These are phyloP conservation scores for Aspergillus aculeatus DNA, from an alignment of 2,329 filamentous ascomycete species.

Conservation along the genomic window DNA sequence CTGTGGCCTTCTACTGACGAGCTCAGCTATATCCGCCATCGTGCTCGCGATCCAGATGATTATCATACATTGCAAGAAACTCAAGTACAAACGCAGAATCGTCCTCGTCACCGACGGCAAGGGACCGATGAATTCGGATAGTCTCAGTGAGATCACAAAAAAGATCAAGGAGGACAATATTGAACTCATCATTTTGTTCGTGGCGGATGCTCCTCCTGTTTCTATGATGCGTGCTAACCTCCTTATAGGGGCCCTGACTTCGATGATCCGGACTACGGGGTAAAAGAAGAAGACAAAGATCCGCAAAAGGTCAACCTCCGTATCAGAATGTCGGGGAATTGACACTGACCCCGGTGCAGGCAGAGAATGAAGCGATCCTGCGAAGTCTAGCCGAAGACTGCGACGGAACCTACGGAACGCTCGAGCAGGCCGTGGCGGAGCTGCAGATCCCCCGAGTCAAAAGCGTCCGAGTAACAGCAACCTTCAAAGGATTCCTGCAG, in stretches of 20 bases:
- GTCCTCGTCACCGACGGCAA: constrained; percentile 81
- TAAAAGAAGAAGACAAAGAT: constrained; percentile 87
- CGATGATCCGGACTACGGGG: constrained; percentile 83
- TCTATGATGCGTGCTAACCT: constrained; percentile 24
- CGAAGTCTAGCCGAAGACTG: constrained; percentile 66
- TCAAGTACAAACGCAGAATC: constrained; percentile 79
- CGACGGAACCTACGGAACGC: constrained; percentile 74
- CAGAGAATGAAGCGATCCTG: constrained; percentile 70
- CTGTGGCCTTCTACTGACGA: not conserved
- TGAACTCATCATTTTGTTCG: constrained; percentile 74
- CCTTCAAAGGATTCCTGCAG: constrained; percentile 75
- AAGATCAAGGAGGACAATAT: constrained; percentile 77
- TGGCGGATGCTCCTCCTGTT: constrained; percentile 17
- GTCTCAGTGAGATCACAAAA: constrained; percentile 65
- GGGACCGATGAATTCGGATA: constrained; percentile 69
- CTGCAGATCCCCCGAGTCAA: constrained; percentile 77
- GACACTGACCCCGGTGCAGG: constrained; percentile 40
- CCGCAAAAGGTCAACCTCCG: constrained; percentile 57
- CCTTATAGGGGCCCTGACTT: constrained; percentile 77
- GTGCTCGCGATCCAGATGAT: constrained; percentile 89
- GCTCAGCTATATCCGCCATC: constrained; percentile 70
- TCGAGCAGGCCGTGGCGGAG: constrained; percentile 80
- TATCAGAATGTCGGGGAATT: not conserved
- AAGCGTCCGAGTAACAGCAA: constrained; percentile 68
- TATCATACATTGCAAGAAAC: constrained; percentile 70